Conservation (phyloP, 495 filamentous ascomycete genomes). For the Penicillium ochrochloron region DNA sequence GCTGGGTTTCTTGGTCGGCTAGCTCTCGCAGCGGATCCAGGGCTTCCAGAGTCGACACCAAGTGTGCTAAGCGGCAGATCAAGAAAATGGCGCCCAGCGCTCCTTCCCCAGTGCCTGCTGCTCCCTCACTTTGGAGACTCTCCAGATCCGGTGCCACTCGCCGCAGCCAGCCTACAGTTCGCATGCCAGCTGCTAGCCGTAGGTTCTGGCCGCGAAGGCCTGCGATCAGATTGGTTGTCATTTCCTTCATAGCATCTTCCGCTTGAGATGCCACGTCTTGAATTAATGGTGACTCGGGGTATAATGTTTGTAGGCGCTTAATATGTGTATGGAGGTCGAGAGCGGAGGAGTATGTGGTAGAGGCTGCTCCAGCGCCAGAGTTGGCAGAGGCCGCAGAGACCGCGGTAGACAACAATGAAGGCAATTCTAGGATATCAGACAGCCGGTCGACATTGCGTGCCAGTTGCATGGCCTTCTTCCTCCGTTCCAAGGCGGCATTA, state of each 20-base stretch:
- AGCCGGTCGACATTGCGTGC: constrained; percentile 86
- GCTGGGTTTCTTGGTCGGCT: constrained; percentile 81
- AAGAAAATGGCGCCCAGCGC: constrained; percentile 83
- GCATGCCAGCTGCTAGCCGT: constrained; percentile 88
- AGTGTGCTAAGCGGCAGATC: constrained; percentile 79
- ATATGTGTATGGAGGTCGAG: constrained; percentile 95
- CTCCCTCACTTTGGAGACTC: constrained; percentile 45
- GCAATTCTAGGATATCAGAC: constrained; percentile 90
- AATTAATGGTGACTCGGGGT: constrained; percentile 77
- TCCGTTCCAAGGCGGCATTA: constrained; percentile 73
- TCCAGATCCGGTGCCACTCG: constrained; percentile 84
- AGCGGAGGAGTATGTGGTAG: constrained; percentile 86
- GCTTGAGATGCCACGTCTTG: constrained; percentile 74
- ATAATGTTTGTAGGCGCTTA: constrained; percentile 79
- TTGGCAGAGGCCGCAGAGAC: constrained; percentile 64
- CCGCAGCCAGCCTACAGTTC: constrained; percentile 90
- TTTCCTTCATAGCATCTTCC: constrained; percentile 84
- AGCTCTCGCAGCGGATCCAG: constrained; percentile 85
- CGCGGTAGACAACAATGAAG: constrained; percentile 77
- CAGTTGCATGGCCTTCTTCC: constrained; percentile 84
- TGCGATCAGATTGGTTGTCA: constrained; percentile 83
- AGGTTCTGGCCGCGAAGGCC: constrained; percentile 76
- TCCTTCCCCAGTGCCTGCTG: constrained; percentile 56
- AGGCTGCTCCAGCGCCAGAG: constrained; percentile 51
- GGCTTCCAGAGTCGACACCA: constrained; percentile 80